Percentiles rank a stretch among this genome's conserved stretches.
phyloP scores from a whole-genome alignment of 75 land plant species.

The Adiantum capillusveneris region DNA sequence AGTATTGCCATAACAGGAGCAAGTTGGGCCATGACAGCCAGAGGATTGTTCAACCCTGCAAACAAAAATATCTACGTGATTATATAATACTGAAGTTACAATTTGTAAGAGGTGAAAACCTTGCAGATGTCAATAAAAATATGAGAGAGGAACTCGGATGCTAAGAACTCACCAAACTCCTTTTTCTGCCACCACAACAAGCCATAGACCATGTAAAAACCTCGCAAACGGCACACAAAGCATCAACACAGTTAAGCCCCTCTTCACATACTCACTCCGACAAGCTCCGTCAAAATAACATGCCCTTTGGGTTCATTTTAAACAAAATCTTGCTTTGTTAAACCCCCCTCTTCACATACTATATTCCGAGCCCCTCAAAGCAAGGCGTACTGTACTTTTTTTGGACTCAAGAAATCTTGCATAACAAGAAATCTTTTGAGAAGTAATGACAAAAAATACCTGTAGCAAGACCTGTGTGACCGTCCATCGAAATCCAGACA shows the following conservation, averaged over 20 bases:
- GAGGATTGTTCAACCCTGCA: constrained; percentile 86
- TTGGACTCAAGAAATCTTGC: neutral
- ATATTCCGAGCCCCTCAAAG: no score
- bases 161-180: constrained; percentile 56
- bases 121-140: neutral
- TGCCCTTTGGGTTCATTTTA: no score
- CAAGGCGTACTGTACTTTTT: no score
- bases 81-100: no score
- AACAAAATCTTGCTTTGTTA: no score
- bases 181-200: constrained; percentile 58
- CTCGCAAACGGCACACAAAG: neutral
- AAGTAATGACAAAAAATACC: constrained; percentile 41
- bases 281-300: no score
- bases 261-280: no score
- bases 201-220: neutral
- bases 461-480: constrained; percentile 97
- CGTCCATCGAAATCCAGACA: constrained; percentile 97
- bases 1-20: constrained; percentile 90
- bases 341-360: neutral
- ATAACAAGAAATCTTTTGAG: neutral
- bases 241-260: neutral
- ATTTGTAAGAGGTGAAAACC: neutral
- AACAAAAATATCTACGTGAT: neutral
- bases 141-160: neutral
- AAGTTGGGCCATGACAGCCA: constrained; percentile 82